Base-by-base conservation (phyloP, 169 alveolate species). In the Babesia bigemina region DNA sequence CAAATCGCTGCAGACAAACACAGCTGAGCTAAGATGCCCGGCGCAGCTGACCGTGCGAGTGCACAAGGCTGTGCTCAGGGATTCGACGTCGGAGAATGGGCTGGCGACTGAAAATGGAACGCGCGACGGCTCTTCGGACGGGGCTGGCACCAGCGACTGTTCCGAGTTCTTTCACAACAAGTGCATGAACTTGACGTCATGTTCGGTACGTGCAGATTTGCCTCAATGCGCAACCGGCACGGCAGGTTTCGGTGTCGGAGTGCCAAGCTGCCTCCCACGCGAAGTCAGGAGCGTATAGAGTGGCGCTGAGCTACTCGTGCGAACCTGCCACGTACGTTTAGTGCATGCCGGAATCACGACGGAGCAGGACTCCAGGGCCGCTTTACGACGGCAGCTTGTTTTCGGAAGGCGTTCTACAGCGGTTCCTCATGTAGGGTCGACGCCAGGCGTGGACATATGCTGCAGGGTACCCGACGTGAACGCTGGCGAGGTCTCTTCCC, bases 281-380 rank as follows among this genome's bases (percentile, higher is more conserved):
- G 39, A 33, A 33, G 39, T 33, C 39, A 6, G 39, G 39, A 33
- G 39, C 39, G 39, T 6, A 33, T 33, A 33, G 19, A 10, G 14
- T 78, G 48, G 26, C 22, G 17, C 47, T 81, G 16, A 69, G 72
- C 55, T 81, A 72, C 45, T 57, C 88, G 4, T 81, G 88, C 47
- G 88, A 81, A 33, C 84, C 67, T 10, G 33, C 88, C 26, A 63
- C 12, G 88, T 78, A 17, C 10, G 70, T 62, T 24, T 17, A 6
- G 4, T 4, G 14, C 44, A 7, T 14, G 21, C 13, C 21, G 11
- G 0, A 6, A 19, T 47, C 21, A 28, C 4, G 4, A 2, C 24
- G 29, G n/a, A 9, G 6, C 49, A 81, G 88, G 69, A 59, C 21
- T 7, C 88, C 88, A 2, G 39, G 8, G 21, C 73, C 88, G 53